These are phyloP conservation scores for Fusarium sp. DNA, from an alignment of 2,329 filamentous ascomycete species.

Conservation along the genomic window DNA sequence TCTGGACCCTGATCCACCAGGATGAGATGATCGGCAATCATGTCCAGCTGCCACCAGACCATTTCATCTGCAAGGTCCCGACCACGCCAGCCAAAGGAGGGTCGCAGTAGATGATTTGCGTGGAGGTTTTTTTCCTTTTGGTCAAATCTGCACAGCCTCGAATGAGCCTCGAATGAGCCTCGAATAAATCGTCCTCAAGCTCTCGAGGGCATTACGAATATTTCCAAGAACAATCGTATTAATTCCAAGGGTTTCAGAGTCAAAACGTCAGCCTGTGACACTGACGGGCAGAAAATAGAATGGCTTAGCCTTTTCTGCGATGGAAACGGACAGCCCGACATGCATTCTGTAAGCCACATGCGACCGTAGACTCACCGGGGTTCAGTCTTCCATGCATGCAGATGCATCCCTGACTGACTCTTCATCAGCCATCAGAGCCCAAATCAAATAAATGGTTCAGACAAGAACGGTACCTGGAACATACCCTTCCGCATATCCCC, in stretches of 20 bases:
- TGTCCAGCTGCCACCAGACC: conserved; percentile 17
- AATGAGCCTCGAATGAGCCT: conserved; percentile 16
- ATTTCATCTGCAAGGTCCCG: conserved; percentile 43
- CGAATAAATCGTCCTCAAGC: neutral
- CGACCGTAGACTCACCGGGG: conserved; percentile 25
- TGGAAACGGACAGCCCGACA: conserved; percentile 33
- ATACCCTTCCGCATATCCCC: conserved; percentile 15
- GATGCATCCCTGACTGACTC: conserved; percentile 28
- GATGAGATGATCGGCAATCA: conserved; percentile 31
- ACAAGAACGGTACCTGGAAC: conserved; percentile 34
- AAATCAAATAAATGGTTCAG: conserved; percentile 13
- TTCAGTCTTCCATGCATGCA: conserved; percentile 29
- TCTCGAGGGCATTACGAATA: neutral
- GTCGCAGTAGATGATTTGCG: conserved; percentile 36
- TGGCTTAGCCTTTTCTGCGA: conserved; percentile 25
- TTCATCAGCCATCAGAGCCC: conserved; percentile 6
- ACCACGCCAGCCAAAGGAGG: conserved; percentile 25
- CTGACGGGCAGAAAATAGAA: conserved; percentile 22
- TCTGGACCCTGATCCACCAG: conserved; percentile 33
- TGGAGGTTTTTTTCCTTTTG: neutral
- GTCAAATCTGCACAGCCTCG: conserved; percentile 11
- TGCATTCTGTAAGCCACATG: conserved; percentile 34
- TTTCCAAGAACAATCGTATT: neutral
- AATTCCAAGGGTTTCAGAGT: neutral
- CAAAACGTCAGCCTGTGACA: conserved; percentile 7